Percentiles rank a stretch among this genome's conserved stretches.
Conservation (phyloP, 2,329 filamentous ascomycete species). For the Gnomoniopsis smithogilvyi region DNA sequence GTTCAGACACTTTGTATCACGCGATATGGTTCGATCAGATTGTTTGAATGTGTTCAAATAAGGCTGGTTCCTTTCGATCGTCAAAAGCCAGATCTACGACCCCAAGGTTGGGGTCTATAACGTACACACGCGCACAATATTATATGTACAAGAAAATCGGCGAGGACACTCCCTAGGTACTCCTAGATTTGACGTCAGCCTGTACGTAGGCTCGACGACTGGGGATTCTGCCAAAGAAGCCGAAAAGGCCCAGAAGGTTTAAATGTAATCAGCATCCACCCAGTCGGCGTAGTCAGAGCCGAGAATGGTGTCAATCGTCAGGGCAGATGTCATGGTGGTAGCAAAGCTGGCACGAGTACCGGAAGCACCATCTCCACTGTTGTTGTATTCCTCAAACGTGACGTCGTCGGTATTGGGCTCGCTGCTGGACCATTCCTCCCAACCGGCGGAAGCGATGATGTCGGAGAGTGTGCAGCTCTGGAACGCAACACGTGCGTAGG, state of each 20-base stretch:
- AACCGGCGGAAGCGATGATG: conserved; percentile 51
- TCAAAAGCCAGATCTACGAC: no score
- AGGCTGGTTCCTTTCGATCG: no score
- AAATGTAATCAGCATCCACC: conserved; percentile 17
- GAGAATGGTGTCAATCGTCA: conserved; percentile 31
- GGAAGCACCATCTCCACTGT: conserved; percentile 45
- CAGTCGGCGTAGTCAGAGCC: conserved; percentile 13
- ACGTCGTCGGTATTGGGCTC: conserved; percentile 42
- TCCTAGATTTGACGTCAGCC: no score
- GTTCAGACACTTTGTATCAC: no score
- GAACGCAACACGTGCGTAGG: conserved; percentile 47
- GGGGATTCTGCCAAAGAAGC: no score
- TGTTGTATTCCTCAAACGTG: conserved; percentile 50
- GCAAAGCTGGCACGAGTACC: conserved; percentile 47
- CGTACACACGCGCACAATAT: no score
- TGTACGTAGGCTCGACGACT: no score
- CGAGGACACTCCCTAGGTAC: no score
- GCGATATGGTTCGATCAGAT: no score
- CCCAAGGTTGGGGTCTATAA: no score
- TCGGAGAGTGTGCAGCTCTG: conserved; percentile 41
- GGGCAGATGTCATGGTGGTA: conserved; percentile 28
- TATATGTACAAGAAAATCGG: no score
- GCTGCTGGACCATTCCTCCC: conserved; percentile 46
- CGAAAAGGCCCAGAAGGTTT: background rate
- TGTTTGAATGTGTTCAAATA: no score